Percentiles rank a stretch among this genome's conserved stretches.
These are phyloP conservation scores for Combretum micranthum DNA, from an alignment of 345 rosid species.

Conservation along the genomic window DNA sequence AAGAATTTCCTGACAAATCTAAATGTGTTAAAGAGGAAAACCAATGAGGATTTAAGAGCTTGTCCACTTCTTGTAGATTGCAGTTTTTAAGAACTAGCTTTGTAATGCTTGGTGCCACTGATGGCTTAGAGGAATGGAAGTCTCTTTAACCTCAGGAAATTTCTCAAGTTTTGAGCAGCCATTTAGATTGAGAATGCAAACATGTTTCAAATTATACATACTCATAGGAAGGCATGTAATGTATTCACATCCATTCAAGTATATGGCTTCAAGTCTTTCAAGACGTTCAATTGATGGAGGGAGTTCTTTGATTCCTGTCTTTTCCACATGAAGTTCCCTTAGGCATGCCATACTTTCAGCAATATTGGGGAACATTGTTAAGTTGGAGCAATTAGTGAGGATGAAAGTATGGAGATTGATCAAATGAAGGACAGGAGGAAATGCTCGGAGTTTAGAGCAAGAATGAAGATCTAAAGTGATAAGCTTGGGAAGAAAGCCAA, in stretches of 20 bases:
- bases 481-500: conserved; percentile 12
- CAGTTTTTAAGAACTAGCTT: conserved; percentile 7
- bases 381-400: conserved; percentile 18
- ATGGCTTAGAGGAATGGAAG: background rate
- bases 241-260: conserved; percentile 9
- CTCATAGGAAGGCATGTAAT: conserved; percentile 16
- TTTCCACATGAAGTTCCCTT: conserved; percentile 4
- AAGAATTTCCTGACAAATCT: conserved; percentile 10
- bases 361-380: conserved; percentile 19
- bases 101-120: conserved; percentile 2
- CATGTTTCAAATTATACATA: conserved; percentile 11
- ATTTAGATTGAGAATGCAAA: conserved; percentile 8
- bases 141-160: no score
- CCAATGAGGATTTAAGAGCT: conserved; percentile 4
- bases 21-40: conserved; percentile 8
- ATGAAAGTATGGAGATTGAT: conserved; percentile 8
- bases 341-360: conserved; percentile 5
- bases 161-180: conserved; percentile 16
- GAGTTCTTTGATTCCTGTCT: conserved; percentile 13
- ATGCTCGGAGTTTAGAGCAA: conserved; percentile 16
- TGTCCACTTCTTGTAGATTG: conserved; percentile 5
- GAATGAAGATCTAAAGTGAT: conserved; percentile 11
- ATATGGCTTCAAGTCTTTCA: conserved; percentile 8
- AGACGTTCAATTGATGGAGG: conserved; percentile 18
- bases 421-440: conserved; percentile 13